phyloP scores from a whole-genome alignment of 345 rosid genomes.

The Geranium rotundifolium region DNA sequence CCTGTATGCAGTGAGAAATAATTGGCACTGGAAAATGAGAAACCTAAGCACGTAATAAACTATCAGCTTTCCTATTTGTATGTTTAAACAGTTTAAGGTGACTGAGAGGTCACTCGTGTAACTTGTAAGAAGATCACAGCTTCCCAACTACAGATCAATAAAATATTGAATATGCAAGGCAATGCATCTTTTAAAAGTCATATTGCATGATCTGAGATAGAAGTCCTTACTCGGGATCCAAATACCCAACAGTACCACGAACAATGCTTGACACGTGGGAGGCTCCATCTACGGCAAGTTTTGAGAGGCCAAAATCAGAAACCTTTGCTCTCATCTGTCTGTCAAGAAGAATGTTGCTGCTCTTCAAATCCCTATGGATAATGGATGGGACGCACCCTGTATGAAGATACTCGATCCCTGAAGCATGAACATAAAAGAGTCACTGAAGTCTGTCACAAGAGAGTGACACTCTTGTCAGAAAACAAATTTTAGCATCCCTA shows the following conservation, averaged over 20 bases:
- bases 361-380: constrained; percentile 92
- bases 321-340: constrained; percentile 85
- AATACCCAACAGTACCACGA: constrained; percentile 93
- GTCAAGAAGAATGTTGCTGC: constrained; percentile 91
- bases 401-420: constrained; percentile 97
- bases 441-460: too few relatives aligned
- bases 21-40: too few relatives aligned
- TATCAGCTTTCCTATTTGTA: too few relatives aligned
- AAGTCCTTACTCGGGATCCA: constrained; percentile 89
- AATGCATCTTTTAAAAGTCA: too few relatives aligned
- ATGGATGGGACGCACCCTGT: constrained; percentile 92
- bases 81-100: too few relatives aligned
- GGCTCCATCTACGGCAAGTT: constrained; percentile 71
- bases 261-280: constrained; percentile 98
- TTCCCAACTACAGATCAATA: too few relatives aligned
- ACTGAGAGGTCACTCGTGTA: too few relatives aligned
- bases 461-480: too few relatives aligned
- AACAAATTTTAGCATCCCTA: not conserved
- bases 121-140: too few relatives aligned
- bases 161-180: too few relatives aligned
- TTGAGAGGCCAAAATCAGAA: constrained; percentile 93
- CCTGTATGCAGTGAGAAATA: constrained; percentile 30
- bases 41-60: too few relatives aligned
- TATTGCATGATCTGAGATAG: not conserved
- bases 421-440: not conserved